Conservation (phyloP, 306 rosid genomes). For the Mimosa bimucronata region DNA sequence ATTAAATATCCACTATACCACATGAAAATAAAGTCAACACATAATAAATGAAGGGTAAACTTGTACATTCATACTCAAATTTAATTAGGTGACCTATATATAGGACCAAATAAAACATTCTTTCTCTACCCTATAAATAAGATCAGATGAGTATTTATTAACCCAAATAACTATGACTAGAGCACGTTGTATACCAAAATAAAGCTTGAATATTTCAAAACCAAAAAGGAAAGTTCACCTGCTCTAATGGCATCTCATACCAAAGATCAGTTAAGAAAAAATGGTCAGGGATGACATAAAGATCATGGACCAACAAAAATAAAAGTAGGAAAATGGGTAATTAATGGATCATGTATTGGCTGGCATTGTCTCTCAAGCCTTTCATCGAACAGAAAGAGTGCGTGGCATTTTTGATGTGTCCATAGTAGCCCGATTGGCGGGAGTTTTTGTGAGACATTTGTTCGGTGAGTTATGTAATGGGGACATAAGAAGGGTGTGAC, state of each 20-base stretch:
- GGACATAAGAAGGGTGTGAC: neutral
- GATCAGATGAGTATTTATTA: no score
- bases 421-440: neutral
- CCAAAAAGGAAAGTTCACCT: neutral
- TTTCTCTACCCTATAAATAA: no score
- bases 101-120: no score
- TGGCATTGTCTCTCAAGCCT: constrained; percentile 23
- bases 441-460: neutral
- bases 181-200: neutral
- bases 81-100: no score
- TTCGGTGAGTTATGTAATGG: constrained; percentile 11
- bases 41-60: no score
- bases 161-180: neutral
- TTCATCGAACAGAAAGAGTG: neutral
- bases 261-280: constrained; percentile 6
- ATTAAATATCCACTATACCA: no score
- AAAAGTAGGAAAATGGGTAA: neutral
- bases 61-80: no score
- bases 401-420: constrained; percentile 19
- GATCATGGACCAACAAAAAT: no score
- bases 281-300: neutral
- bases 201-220: neutral
- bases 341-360: neutral
- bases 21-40: no score
- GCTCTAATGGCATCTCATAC: neutral